phyloP scores from a whole-genome alignment of 1,284 basidiomycete species.

The Volvariella surrecta region DNA sequence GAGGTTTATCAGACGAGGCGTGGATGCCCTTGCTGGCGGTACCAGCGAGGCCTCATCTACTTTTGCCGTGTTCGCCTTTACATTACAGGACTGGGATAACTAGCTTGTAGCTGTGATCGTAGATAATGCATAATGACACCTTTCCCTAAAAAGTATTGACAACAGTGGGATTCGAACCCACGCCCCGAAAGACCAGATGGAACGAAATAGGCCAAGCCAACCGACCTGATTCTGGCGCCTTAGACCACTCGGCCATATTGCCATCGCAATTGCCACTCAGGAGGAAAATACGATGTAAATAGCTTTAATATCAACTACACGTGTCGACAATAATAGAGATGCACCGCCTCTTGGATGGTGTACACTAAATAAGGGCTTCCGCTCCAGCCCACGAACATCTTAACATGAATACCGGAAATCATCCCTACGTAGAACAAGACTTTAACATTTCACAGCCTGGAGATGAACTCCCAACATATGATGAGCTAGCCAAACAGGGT shows the following conservation, averaged over 20 bases:
- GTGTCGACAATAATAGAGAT: too few species aligned
- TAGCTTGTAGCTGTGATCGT: constrained; percentile 13
- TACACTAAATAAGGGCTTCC: too few species aligned
- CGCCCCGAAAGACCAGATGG: constrained; percentile 30
- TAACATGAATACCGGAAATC: too few species aligned
- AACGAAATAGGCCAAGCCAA: too few species aligned
- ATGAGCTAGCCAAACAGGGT: constrained; percentile 60
- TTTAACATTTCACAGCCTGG: constrained; percentile 29
- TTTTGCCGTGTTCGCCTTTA: constrained; percentile 70
- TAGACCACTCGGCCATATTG: constrained; percentile 36
- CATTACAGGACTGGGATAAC: constrained; percentile 76
- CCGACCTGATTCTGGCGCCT: constrained; percentile 35
- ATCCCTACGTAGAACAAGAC: constrained; percentile 43
- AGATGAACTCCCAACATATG: constrained; percentile 66
- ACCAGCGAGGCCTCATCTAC: constrained; percentile 45
- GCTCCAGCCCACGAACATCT: too few species aligned
- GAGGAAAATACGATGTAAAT: too few species aligned
- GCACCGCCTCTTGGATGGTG: too few species aligned
- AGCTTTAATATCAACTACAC: too few species aligned
- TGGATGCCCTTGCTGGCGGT: constrained; percentile 53
- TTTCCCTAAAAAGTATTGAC: constrained; percentile 17
- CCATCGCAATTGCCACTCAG: too few species aligned
- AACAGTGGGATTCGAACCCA: constrained; percentile 36
- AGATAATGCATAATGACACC: too few species aligned
- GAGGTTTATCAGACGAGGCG: constrained; percentile 54